Percentiles rank a stretch among this genome's conserved stretches.
These are phyloP conservation scores for Castanea crenata DNA, from an alignment of 306 rosid species.

Conservation along the genomic window DNA sequence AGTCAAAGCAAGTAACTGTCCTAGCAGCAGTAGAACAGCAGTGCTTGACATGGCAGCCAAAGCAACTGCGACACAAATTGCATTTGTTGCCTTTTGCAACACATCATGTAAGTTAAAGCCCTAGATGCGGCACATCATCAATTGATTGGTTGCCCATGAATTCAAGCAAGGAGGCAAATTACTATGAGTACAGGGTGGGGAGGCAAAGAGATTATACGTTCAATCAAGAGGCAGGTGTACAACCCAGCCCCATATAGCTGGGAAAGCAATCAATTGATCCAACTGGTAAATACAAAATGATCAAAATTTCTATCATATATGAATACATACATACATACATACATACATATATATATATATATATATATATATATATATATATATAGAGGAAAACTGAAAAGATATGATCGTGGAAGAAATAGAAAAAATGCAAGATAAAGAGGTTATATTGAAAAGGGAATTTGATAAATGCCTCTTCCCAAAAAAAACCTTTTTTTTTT, in stretches of 20 bases:
- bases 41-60: background rate
- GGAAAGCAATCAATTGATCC: no score
- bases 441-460: background rate
- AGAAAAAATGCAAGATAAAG: background rate
- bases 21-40: background rate
- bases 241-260: no score
- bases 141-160: background rate
- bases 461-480: background rate
- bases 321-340: no score
- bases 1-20: background rate
- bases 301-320: no score
- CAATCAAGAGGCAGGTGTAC: no score
- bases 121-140: background rate
- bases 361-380: no score
- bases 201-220: no score
- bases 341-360: no score
- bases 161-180: no score
- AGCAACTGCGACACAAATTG: background rate
- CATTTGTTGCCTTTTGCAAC: background rate
- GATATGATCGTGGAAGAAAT: background rate
- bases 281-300: no score
- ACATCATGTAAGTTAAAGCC: background rate
- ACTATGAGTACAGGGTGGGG: no score
- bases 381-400: background rate
- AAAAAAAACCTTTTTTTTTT: no score